Evolutionary conservation across 176 grass and related monocot species (phyloP).

Genomic region (Olyra latifolia): DNA sequence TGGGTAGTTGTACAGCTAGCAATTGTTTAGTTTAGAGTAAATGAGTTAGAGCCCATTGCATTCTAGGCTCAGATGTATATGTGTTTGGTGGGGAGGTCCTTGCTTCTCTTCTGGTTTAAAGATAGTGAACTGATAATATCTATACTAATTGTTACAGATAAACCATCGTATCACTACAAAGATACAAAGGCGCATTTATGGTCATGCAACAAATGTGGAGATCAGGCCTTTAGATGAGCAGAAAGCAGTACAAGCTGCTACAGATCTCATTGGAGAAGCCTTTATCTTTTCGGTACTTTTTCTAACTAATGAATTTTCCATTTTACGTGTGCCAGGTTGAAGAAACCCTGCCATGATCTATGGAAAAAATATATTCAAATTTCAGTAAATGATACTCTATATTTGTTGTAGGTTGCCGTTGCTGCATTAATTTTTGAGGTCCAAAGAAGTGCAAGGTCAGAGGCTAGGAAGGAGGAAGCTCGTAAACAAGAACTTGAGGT

Average conservation of each 20-base stretch:
- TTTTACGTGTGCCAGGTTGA: not conserved
- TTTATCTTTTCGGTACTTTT: slow-evolving; percentile 89
- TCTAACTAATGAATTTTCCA: not conserved
- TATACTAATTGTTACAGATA: slow-evolving; percentile 37
- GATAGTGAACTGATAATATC: slow-evolving; percentile 10
- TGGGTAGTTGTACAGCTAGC: not conserved
- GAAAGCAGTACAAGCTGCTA: slow-evolving; percentile 88
- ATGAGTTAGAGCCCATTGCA: not conserved
- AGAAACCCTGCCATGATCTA: not conserved
- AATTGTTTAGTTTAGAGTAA: not conserved
- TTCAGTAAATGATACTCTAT: not conserved
- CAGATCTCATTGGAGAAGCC: slow-evolving; percentile 89
- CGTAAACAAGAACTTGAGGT: slow-evolving; percentile 95
- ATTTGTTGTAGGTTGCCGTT: slow-evolving; percentile 69
- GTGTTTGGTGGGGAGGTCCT: not conserved
- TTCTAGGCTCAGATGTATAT: not conserved
- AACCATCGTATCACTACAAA: slow-evolving; percentile 84
- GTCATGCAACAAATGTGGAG: slow-evolving; percentile 69
- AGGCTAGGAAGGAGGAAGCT: slow-evolving; percentile 94
- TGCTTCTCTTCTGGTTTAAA: not conserved
- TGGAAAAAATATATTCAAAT: not conserved
- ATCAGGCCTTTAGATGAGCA: slow-evolving; percentile 84
- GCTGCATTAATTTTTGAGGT: slow-evolving; percentile 92
- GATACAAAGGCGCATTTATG: slow-evolving; percentile 86
- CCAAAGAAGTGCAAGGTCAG: slow-evolving; percentile 91